Evolutionary conservation across 208 protist genomes (phyloP), one percentile per base, ranked within the genome.

Genomic region (Leptomonas pyrrhocoris): DNA sequence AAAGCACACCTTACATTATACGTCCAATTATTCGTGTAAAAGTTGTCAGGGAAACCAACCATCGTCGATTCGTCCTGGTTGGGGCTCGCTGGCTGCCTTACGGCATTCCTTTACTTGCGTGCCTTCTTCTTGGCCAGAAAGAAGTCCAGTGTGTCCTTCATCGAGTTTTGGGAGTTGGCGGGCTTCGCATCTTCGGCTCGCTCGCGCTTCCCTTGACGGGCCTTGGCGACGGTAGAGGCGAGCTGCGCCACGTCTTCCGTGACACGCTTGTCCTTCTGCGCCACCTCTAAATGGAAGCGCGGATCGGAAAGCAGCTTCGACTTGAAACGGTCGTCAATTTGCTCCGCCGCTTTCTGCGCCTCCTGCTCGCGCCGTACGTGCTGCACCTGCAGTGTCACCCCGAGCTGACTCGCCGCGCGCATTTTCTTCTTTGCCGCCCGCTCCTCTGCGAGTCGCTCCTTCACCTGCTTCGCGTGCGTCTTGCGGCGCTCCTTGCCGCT

Each of bases 241-340:
- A 96, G 78, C 31, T 84, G 72, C 18, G 74, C 82, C 38, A 96
- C 73, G 27, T 94, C 88, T n/a, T 80, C 65, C 18, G 77, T 69
- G 19, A 89, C 67, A 34, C 81, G 79, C 59, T 86, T 86, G 71
- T 95, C 89, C 42, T 81, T 80, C 46, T 87, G 85, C 25, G 79
- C 69, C 19, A 94, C 83, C 25, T 96, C 92, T 16, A 96, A 67
- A 68, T 96, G 88, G 59, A 92, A 96, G 40, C 92, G 89, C 12
- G 89, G 86, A 69, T 96, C 92, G 15, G 70, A 78, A 21, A 96
- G 83, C n/a, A 96, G 81, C 72, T 90, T 88, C 11, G 68, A 80
- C 68, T 88, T 79, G 82, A 96, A 96, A 56, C 92, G 92, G 6
- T 74, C 50, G 56, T 96, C 92, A 70, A 96, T 89, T 18, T 74